Evolutionary conservation across 495 filamentous ascomycete species (phyloP), one percentile per base, ranked within the genome.

Genomic region (Xeromyces bisporus): DNA sequence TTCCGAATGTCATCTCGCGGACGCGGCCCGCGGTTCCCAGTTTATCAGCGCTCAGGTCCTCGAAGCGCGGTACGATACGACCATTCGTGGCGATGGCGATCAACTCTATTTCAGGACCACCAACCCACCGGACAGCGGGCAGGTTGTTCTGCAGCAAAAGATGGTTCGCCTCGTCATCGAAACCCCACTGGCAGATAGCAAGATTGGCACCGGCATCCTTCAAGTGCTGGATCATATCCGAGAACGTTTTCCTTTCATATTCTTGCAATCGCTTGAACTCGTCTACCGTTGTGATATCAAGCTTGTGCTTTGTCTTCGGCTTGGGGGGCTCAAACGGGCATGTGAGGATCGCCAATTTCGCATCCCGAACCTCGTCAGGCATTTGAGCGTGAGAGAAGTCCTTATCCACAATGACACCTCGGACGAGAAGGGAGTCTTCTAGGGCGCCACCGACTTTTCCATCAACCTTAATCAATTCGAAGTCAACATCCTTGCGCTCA

Each of bases 361-460:
- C 89, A 57, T 99, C 81, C 33, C 60, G 65, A 32, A 99, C 87
- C 54, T 93, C 79, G 30, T 75, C 75, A 16, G 89, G 89, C 89
- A 99, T 99, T 55, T 99, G 89, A 10, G 89, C 91, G 56, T 99
- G 89, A 18, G 89, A 99, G 63, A 99, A 96, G 55, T 99, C 89
- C 62, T 99, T 99, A 67, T 99, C 89, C 48, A 99, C 70, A 47
- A 99, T 89, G 24, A 99, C 89, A 53, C 89, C 89, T 59, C 94
- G 85, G 33, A 99, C 86, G 21, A 99, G 72, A 15, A 94, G 51
- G 2, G 85, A 78, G 51, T 99, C 89, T 52, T 94, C 86, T n/a
- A 99, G 69, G 2, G 89, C 57, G 35, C 91, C 89, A 31, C 89
- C 89, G 10, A 96, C 80, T 63, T 99, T 99, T 44, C 91, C 86